Base-by-base conservation (phyloP, 2,329 filamentous ascomycete genomes). In the Immersiporthe knoxdaviesiana region DNA sequence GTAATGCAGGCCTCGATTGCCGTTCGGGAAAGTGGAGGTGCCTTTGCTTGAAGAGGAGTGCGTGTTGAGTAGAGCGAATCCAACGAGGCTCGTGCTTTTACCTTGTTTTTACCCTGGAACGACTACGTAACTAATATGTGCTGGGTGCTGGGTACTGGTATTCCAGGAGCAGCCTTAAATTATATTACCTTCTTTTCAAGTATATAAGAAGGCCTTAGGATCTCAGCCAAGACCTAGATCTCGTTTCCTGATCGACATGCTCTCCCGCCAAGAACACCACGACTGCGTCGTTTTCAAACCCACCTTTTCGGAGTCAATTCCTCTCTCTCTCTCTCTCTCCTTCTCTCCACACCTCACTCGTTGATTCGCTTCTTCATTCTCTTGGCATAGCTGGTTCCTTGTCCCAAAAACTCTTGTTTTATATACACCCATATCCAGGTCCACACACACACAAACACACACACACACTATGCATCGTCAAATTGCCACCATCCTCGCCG, bases 401-500 rank as follows among this genome's bases (percentile, higher is more conserved):
- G 37, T 39, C 27, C 24, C 44, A 2, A 44, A 10, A n/a, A n/a
- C n/a, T n/a, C n/a, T 41, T 18, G 4, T 27, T 44, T 44, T 62
- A 12, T 2, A 16, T 24, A 35, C 6, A n/a, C n/a, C n/a, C n/a
- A n/a, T n/a, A n/a, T n/a, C n/a, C n/a, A n/a, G n/a, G n/a, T 18
- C 18, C 56, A 21, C 16, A 6, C 35, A 18, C 41, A 63, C 18
- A 10, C n/a, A 50, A 30, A 27, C 6, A 44, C 11, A 16, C 18
- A 44, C 24, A 12, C 41, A 35, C n/a, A 66, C 10, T 4, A 66
- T 66, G 65, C 41, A 66, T 24, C 65, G 39, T 41, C n/a, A 41
- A 3, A 14, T 60, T 47, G 54, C 58, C 27, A 60, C 56, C 56
- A 32, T 66, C 56, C 54, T 66, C 30, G 65, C 56, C 39, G 65